Base-by-base conservation (phyloP, 257 asterid genomes). In the Ilex asprella region DNA sequence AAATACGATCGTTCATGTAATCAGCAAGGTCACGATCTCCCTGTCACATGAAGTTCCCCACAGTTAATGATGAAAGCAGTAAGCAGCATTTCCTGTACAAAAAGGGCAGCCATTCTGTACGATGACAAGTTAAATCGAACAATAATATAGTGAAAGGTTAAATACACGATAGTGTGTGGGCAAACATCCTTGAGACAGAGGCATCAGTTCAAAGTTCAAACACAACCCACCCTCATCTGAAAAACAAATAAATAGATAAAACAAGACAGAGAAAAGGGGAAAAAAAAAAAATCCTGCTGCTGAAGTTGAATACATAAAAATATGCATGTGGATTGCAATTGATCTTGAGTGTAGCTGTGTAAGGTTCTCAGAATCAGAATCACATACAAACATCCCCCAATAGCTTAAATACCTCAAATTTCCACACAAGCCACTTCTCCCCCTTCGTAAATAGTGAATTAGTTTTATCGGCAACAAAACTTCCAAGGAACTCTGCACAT, bases 381-480 rank as follows among this genome's bases (percentile, higher is more conserved):
- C 41, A 35, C 7, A 3, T 21, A 21, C 27, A 21, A 21, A 21
- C 27, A 21, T 21, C 27, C 41, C 11, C n/a, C 2, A 10, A 46
- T 46, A 35, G 49, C 60, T 51, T 14, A 69, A 76, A 79, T 81
- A 91, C 95, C 97, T 92, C 99, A 53, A 86, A 89, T 74, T 85
- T 89, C 97, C 97, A 92, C 61, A 89, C 96, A 32, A 92, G 99
- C 99, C 99, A 92, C 85, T 92, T 92, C 97, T 92, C 96, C 64
- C 97, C 96, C 97, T 92, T 92, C 7, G 77, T 77, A 35, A 72
- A 89, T 43, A 75, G 79, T 49, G 83, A 75, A 64, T 78, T 74
- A 58, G 96, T 93, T 81, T 73, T 83, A 65, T 89, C 97, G 21
- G 99, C 82, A 15, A 75, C 50, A 65, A 92, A 89, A 59, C 94